Percentiles rank a stretch among this genome's conserved stretches.
phyloP scores from a whole-genome alignment of 495 filamentous ascomycete species.

The Sordaria brevicollis region DNA sequence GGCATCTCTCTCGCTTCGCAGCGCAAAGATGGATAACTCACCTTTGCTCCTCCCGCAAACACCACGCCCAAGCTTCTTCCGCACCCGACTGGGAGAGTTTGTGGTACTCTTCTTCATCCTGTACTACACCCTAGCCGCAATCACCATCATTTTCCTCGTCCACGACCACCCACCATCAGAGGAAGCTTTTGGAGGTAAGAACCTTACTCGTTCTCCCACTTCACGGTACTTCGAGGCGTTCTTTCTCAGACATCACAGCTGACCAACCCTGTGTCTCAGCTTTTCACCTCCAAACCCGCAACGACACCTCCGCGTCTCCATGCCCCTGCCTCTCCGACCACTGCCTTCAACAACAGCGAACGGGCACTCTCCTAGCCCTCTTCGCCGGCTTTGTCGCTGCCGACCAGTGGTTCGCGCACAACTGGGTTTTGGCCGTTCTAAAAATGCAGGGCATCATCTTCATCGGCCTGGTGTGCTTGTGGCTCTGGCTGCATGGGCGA shows the following conservation, averaged over 20 bases:
- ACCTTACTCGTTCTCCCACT: neutral
- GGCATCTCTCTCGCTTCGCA: neutral
- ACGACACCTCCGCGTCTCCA: too few species aligned
- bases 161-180: neutral
- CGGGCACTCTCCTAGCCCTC: neutral
- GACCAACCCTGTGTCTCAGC: neutral
- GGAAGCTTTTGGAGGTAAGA: neutral
- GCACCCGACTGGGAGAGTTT: neutral
- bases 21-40: neutral
- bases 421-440: neutral
- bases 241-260: neutral
- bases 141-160: neutral
- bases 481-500: neutral
- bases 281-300: neutral
- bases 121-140: neutral
- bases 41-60: neutral
- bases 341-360: neutral
- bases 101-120: neutral
- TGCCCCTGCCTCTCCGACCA: neutral
- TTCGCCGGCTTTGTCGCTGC: neutral
- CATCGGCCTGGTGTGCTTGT: neutral
- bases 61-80: neutral
- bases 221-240: neutral
- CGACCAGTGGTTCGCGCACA: neutral
- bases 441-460: neutral